Evolutionary conservation across 2,329 filamentous ascomycete species (phyloP).

Genomic region (Fusarium nelsonii): DNA sequence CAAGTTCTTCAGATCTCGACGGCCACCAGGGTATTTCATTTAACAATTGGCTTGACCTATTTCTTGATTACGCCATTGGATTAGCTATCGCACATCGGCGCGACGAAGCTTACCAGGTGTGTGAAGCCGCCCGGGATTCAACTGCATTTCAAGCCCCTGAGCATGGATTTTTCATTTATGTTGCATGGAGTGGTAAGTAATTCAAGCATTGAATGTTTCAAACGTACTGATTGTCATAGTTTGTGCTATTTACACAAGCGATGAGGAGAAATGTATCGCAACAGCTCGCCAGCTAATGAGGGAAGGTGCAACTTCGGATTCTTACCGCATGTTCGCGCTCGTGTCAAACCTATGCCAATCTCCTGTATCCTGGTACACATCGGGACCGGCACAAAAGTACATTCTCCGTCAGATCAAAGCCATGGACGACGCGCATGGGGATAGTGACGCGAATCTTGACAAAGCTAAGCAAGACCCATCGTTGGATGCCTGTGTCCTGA

Average conservation of each 20-base stretch:
- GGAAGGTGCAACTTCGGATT: conserved; percentile 83
- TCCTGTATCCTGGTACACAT: conserved; percentile 80
- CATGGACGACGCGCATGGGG: conserved; percentile 74
- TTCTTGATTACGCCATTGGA: conserved; percentile 86
- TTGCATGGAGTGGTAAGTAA: conserved; percentile 78
- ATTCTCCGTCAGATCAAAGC: conserved; percentile 91
- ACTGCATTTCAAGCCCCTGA: conserved; percentile 83
- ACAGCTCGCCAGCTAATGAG: conserved; percentile 87
- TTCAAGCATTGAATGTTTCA: background rate
- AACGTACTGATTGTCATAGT: conserved; percentile 59
- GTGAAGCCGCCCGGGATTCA: conserved; percentile 82
- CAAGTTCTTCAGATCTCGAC: conserved; percentile 52
- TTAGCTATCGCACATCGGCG: conserved; percentile 76
- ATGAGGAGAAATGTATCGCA: conserved; percentile 79
- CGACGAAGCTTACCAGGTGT: conserved; percentile 81
- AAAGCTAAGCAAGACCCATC: conserved; percentile 17
- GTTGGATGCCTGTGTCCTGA: conserved; percentile 84
- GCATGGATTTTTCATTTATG: conserved; percentile 78
- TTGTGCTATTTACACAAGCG: conserved; percentile 84
- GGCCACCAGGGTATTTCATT: conserved; percentile 84
- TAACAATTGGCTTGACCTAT: conserved; percentile 87
- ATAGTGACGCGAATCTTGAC: conserved; percentile 39
- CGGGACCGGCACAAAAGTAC: conserved; percentile 88
- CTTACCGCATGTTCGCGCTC: conserved; percentile 84
- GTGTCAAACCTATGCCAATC: conserved; percentile 82